A percentile compares a stretch with the other conserved stretches of the same genome.
These are phyloP conservation scores for Rutstroemia sp. DNA, from an alignment of 2,329 filamentous ascomycete species.

Conservation along the genomic window DNA sequence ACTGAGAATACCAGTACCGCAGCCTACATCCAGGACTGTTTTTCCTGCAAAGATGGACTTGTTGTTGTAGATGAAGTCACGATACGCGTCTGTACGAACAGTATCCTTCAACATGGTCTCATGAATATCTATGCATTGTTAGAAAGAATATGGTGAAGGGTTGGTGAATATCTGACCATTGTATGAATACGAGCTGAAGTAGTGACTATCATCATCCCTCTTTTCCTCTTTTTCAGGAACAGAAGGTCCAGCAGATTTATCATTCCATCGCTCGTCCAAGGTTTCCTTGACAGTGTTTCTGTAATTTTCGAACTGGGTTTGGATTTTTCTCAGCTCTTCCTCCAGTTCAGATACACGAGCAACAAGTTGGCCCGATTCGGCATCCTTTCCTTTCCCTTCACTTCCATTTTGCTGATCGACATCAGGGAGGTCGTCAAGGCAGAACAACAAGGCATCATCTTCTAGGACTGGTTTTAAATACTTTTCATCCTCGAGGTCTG, in stretches of 20 bases:
- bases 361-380: conserved; percentile 22
- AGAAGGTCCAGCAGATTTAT: conserved; percentile 26
- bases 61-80: conserved; percentile 93
- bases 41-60: conserved; percentile 88
- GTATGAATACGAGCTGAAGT: conserved; percentile 58
- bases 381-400: conserved; percentile 22
- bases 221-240: conserved; percentile 26
- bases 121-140: conserved; percentile 62
- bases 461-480: conserved; percentile 80
- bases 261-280: conserved; percentile 33
- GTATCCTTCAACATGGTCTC: conserved; percentile 92
- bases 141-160: conserved; percentile 7
- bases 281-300: conserved; percentile 33
- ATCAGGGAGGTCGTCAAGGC: conserved; percentile 69
- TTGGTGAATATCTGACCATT: conserved; percentile 43
- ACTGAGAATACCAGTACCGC: conserved; percentile 94
- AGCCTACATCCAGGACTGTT: conserved; percentile 93
- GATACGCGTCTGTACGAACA: conserved; percentile 82
- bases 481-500: conserved; percentile 66
- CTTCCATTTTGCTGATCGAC: conserved; percentile 27
- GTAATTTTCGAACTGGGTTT: conserved; percentile 34
- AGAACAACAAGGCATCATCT: conserved; percentile 84
- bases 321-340: conserved; percentile 32
- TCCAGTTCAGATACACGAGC: conserved; percentile 33
- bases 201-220: conserved; percentile 49